These are phyloP conservation scores for Coemansia sp. DNA, from an alignment of 192 early-diverging fungal genomes.

Conservation along the genomic window DNA sequence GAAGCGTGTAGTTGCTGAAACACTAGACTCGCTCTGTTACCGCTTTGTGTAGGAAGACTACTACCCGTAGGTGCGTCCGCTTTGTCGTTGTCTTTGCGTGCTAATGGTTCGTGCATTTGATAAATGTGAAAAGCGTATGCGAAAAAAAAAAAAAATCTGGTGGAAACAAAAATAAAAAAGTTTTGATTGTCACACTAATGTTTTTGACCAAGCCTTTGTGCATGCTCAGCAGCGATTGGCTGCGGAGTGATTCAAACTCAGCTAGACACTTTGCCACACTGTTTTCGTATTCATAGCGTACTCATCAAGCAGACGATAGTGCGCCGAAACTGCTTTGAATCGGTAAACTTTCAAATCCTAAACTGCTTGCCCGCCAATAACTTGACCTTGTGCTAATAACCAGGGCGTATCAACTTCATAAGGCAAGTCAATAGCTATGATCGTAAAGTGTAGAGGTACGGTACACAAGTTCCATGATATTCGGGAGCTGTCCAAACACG, in stretches of 20 bases:
- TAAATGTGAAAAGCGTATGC: constrained; percentile 7
- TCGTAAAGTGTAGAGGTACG: background rate
- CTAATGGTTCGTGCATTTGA: background rate
- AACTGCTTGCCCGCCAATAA: background rate
- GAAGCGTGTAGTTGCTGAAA: constrained; percentile 51
- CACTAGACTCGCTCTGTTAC: constrained; percentile 34
- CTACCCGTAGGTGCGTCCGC: background rate
- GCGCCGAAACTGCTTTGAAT: background rate
- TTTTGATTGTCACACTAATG: background rate
- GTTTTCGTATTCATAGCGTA: too few species aligned
- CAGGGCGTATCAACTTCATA: too few species aligned
- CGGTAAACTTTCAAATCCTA: background rate
- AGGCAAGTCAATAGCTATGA: too few species aligned
- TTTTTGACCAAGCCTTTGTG: background rate
- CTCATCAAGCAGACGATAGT: background rate
- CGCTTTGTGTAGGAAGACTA: background rate
- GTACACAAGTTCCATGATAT: background rate
- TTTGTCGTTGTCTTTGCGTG: background rate
- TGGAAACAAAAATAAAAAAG: background rate
- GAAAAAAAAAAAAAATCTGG: background rate
- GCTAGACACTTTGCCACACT: too few species aligned
- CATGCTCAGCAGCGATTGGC: too few species aligned
- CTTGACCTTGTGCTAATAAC: background rate
- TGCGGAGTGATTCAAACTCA: too few species aligned
- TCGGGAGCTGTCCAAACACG: background rate